Evolutionary conservation across 2,329 filamentous ascomycete genomes (phyloP).

Genomic region (Botrytis tulipae): DNA sequence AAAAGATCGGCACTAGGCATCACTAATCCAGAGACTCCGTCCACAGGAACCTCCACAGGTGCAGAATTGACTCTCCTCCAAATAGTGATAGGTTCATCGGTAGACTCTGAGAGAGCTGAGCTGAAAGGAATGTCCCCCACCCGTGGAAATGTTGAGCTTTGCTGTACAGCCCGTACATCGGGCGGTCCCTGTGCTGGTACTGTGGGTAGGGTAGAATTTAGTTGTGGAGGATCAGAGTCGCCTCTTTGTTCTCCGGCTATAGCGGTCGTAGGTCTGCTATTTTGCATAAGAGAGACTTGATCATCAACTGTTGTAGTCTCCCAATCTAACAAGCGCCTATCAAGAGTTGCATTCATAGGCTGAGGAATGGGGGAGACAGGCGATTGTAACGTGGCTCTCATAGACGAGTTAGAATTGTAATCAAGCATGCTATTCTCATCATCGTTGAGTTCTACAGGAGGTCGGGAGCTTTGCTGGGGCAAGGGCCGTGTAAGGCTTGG

Average conservation of each 20-base stretch:
- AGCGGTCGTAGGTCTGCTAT: slow-evolving; percentile 15
- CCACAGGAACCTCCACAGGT: slow-evolving; percentile 16
- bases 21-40: slow-evolving; percentile 13
- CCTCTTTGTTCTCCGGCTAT: background rate
- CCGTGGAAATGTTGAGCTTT: slow-evolving; percentile 20
- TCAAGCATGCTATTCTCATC: slow-evolving; percentile 13
- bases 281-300: slow-evolving; percentile 17
- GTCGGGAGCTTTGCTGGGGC: slow-evolving; percentile 30
- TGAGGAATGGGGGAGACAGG: slow-evolving; percentile 33
- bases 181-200: background rate
- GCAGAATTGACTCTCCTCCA: slow-evolving; percentile 30
- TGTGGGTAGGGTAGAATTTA: background rate
- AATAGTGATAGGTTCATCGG: slow-evolving; percentile 9
- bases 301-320: slow-evolving; percentile 22
- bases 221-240: background rate
- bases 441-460: slow-evolving; percentile 29
- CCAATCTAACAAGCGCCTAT: slow-evolving; percentile 25
- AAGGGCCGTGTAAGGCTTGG: slow-evolving; percentile 18
- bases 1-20: slow-evolving; percentile 36
- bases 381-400: slow-evolving; percentile 29
- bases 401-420: slow-evolving; percentile 22
- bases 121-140: background rate
- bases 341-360: slow-evolving; percentile 20
- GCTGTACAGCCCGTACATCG: background rate
- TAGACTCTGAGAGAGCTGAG: background rate